Evolutionary conservation across 2,329 filamentous ascomycete genomes (phyloP).

Genomic region (Ophiostoma novo-ulmi): DNA sequence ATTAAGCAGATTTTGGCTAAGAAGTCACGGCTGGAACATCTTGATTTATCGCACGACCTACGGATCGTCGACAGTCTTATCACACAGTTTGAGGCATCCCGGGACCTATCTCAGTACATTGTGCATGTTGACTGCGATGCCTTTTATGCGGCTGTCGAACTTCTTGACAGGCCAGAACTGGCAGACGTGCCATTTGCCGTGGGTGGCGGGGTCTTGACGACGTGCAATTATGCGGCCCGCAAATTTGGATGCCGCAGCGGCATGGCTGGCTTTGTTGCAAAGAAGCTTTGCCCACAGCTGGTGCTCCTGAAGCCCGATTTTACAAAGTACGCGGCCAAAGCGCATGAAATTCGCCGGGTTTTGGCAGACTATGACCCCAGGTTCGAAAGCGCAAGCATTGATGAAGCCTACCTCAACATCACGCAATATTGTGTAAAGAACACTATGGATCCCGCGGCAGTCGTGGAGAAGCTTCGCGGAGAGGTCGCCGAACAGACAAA

Average conservation of each 20-base stretch:
- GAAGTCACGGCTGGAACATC: conserved; percentile 68
- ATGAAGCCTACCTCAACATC: conserved; percentile 94
- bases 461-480: conserved; percentile 68
- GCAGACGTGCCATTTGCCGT: conserved; percentile 87
- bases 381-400: conserved; percentile 90
- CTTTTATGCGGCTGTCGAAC: conserved; percentile 94
- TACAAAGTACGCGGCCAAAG: conserved; percentile 85
- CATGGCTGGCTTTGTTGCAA: conserved; percentile 94
- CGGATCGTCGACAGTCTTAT: conserved; percentile 77
- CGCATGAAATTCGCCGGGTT: conserved; percentile 76
- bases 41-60: conserved; percentile 67
- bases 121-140: conserved; percentile 96
- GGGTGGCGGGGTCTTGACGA: conserved; percentile 61
- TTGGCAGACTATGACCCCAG: conserved; percentile 81
- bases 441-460: conserved; percentile 63
- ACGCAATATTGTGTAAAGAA: conserved; percentile 75
- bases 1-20: conserved; percentile 73
- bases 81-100: conserved; percentile 66
- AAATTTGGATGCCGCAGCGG: conserved; percentile 88
- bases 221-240: conserved; percentile 81
- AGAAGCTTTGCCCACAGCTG: conserved; percentile 84
- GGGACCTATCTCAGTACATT: conserved; percentile 78
- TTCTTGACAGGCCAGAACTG: conserved; percentile 75
- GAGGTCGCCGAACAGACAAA: conserved; percentile 71
- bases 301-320: conserved; percentile 81